Conservation (phyloP, 306 rosid genomes). For the Vicia sativa region DNA sequence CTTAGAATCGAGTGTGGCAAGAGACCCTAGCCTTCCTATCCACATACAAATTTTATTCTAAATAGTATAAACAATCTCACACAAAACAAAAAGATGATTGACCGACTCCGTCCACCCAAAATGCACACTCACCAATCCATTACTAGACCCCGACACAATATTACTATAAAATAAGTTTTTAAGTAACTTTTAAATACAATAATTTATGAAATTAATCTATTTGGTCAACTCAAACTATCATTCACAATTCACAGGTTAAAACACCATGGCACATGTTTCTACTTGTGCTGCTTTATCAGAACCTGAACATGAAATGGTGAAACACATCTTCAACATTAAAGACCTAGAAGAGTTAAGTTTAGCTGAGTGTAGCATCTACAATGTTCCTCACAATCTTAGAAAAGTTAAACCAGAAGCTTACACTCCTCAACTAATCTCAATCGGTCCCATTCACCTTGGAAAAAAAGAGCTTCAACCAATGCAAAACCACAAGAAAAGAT, state of each 20-base stretch:
- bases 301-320: constrained; percentile 29
- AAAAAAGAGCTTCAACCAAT: constrained; percentile 31
- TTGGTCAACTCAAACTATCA: no score
- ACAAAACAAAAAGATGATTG: no score
- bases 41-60: no score
- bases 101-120: no score
- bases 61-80: no score
- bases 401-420: constrained; percentile 42
- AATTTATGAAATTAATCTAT: no score
- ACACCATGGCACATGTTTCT: constrained; percentile 12
- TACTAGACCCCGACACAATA: no score
- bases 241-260: background rate
- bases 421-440: constrained; percentile 57
- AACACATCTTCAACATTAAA: constrained; percentile 35
- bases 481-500: constrained; percentile 43
- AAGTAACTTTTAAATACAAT: no score
- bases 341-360: constrained; percentile 23
- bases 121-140: no score
- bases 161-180: no score
- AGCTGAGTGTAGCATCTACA: constrained; percentile 39
- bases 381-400: constrained; percentile 49
- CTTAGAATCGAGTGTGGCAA: no score
- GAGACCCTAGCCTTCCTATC: no score
- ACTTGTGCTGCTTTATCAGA: constrained; percentile 5
- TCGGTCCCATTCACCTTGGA: constrained; percentile 53